These are phyloP conservation scores for Aquilaria malaccensis DNA, from an alignment of 345 rosid species.

Conservation along the genomic window DNA sequence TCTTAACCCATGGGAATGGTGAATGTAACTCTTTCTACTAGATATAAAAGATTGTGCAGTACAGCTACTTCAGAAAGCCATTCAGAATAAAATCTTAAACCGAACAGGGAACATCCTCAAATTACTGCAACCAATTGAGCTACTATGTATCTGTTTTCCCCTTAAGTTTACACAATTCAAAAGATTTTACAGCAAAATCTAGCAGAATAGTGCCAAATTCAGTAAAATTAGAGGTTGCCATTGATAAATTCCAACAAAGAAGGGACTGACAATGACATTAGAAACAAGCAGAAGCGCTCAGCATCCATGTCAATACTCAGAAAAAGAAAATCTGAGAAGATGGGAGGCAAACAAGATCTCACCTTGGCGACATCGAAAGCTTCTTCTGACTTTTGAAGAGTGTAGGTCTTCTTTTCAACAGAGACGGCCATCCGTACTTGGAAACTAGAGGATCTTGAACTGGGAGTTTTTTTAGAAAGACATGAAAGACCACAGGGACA, in stretches of 20 bases:
- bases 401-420: slow-evolving; percentile 47
- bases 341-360: background rate
- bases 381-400: slow-evolving; percentile 80
- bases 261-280: no score
- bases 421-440: slow-evolving; percentile 56
- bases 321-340: background rate
- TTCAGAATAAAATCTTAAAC: no score
- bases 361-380: slow-evolving; percentile 86
- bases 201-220: background rate
- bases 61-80: no score
- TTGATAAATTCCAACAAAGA: background rate
- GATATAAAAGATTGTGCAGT: no score
- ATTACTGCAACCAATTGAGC: no score
- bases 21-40: no score
- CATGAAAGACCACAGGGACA: slow-evolving; percentile 29
- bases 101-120: no score
- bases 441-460: slow-evolving; percentile 30
- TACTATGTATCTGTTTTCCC: no score
- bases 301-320: background rate
- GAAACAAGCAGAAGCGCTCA: background rate
- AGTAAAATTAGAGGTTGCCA: no score
- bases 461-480: slow-evolving; percentile 16
- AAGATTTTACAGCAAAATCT: slow-evolving; percentile 3
- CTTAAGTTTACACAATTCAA: background rate
- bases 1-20: no score